Evolutionary conservation across 2,329 filamentous ascomycete genomes (phyloP).

Genomic region (Mycogone perniciosa): DNA sequence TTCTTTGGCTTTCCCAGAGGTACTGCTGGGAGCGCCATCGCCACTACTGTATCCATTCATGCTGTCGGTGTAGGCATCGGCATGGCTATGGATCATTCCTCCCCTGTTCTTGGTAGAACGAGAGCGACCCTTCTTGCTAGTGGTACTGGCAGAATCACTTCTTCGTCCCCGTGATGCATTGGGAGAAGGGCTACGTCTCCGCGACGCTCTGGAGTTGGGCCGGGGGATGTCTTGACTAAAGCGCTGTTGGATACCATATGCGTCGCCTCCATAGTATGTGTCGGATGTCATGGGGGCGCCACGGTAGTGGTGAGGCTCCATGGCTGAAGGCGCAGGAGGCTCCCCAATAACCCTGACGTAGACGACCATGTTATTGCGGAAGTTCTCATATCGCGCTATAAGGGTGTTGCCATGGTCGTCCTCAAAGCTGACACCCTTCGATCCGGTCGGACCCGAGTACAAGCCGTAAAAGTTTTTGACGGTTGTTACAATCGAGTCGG

Average conservation of each 20-base stretch:
- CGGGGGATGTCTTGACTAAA: conserved; percentile 58
- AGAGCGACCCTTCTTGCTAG: conserved; percentile 59
- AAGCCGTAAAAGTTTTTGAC: conserved; percentile 99
- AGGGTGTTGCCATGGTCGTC: conserved; percentile 83
- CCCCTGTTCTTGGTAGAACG: conserved; percentile 64
- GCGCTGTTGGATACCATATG: conserved; percentile 44
- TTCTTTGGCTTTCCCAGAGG: conserved; percentile 69
- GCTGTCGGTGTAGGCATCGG: conserved; percentile 60
- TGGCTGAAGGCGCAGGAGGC: conserved; percentile 38
- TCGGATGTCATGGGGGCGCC: conserved; percentile 46
- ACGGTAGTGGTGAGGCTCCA: conserved; percentile 48
- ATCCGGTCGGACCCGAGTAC: conserved; percentile 65
- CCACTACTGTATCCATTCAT: conserved; percentile 78
- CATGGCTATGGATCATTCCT: conserved; percentile 35
- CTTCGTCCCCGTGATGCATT: conserved; percentile 62
- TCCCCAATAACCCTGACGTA: conserved; percentile 80
- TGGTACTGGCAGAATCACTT: conserved; percentile 63
- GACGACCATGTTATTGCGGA: conserved; percentile 84
- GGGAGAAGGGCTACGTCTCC: conserved; percentile 74
- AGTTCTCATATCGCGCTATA: conserved; percentile 95
- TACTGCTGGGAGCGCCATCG: conserved; percentile 71
- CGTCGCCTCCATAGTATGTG: conserved; percentile 49
- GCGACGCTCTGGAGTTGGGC: conserved; percentile 63
- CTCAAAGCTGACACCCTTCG: conserved; percentile 88
- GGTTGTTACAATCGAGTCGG: conserved; percentile 94